These are phyloP conservation scores for Linum usitatissimum DNA, from an alignment of 345 rosid species.

Conservation along the genomic window DNA sequence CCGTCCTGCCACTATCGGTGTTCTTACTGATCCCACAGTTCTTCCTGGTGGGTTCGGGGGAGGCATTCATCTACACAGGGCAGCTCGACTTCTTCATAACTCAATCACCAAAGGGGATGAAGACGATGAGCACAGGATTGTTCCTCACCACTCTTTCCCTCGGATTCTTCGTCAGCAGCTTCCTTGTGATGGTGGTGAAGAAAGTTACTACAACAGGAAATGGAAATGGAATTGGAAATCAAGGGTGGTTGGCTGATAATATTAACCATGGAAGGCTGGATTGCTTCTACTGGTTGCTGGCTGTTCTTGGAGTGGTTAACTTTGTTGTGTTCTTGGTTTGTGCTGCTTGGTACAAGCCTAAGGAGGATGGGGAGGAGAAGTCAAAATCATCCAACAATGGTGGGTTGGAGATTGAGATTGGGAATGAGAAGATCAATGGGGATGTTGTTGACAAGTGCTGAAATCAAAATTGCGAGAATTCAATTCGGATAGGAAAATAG, in stretches of 20 bases:
- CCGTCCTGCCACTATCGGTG: not conserved
- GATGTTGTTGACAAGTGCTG: too few species aligned
- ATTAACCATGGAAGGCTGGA: slow-evolving; percentile 29
- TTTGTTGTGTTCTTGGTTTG: slow-evolving; percentile 19
- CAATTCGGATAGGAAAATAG: too few species aligned
- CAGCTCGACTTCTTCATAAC: slow-evolving; percentile 21
- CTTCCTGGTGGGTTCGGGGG: not conserved
- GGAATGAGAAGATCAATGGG: too few species aligned
- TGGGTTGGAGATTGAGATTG: too few species aligned
- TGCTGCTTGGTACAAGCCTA: slow-evolving; percentile 11
- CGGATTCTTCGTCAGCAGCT: slow-evolving; percentile 1
- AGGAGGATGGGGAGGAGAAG: not conserved
- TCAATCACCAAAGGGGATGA: slow-evolving; percentile 16
- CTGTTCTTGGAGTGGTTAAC: slow-evolving; percentile 18
- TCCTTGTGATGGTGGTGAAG: slow-evolving; percentile 15
- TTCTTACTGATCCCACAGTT: slow-evolving; percentile 5
- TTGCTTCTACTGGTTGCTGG: slow-evolving; percentile 30
- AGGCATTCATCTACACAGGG: slow-evolving; percentile 13
- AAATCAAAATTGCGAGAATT: too few species aligned
- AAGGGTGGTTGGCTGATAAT: slow-evolving; percentile 29
- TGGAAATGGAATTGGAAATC: not conserved
- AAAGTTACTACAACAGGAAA: not conserved
- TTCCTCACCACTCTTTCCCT: slow-evolving; percentile 6
- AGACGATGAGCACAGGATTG: slow-evolving; percentile 8
- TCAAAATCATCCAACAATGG: too few species aligned